These are phyloP conservation scores for Russula lepida DNA, from an alignment of 768 basidiomycete species.

Conservation along the genomic window DNA sequence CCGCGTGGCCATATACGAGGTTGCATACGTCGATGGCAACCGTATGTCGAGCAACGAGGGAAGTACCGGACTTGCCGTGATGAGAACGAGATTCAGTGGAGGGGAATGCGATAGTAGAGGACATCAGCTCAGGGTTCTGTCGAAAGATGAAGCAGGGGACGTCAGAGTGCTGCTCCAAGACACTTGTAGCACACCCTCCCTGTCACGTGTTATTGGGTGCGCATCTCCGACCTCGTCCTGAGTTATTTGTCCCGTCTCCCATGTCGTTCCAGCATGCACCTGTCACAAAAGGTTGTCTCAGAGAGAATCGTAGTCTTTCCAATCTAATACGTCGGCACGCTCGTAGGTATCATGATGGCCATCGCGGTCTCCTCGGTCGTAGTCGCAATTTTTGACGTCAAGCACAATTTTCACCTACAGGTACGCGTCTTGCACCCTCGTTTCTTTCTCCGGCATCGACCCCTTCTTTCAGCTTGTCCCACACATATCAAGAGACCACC, in stretches of 20 bases:
- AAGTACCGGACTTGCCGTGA: conserved; percentile 14
- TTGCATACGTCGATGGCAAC: conserved; percentile 64
- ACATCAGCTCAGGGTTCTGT: conserved; percentile 28
- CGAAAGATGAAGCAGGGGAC: conserved; percentile 21
- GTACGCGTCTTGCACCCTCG: conserved; percentile 30
- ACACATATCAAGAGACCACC: conserved; percentile 83
- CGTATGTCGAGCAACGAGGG: conserved; percentile 36
- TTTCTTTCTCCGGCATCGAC: not conserved
- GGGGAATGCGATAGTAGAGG: conserved; percentile 21
- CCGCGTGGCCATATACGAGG: conserved; percentile 52
- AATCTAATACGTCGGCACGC: not conserved
- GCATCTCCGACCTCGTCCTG: not conserved
- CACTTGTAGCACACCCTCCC: not conserved
- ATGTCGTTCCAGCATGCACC: conserved; percentile 82
- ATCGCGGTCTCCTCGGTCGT: conserved; percentile 64
- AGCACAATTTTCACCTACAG: conserved; percentile 84
- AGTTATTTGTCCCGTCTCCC: not conserved
- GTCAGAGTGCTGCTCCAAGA: not conserved
- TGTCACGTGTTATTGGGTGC: conserved; percentile 10
- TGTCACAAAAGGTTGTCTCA: conserved; percentile 62
- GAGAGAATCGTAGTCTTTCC: not conserved
- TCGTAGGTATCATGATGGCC: conserved; percentile 66
- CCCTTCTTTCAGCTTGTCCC: conserved; percentile 54
- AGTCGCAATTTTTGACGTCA: conserved; percentile 74
- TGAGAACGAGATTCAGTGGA: conserved; percentile 7